These are phyloP conservation scores for Sphenostylis stenocarpa DNA, from an alignment of 306 rosid species.

Conservation along the genomic window DNA sequence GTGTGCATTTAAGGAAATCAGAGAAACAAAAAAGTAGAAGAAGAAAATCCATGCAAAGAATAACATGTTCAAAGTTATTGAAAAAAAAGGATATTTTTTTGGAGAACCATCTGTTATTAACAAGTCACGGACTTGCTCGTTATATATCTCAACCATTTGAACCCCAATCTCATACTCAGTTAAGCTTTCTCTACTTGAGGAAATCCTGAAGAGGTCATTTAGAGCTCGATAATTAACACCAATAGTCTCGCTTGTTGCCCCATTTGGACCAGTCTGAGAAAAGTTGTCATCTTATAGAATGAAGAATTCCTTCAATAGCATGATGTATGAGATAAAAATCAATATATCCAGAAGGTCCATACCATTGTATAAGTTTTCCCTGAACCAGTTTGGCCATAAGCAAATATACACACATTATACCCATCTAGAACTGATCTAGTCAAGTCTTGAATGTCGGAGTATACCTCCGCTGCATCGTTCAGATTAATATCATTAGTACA, in stretches of 20 bases:
- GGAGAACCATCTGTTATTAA: conserved; percentile 29
- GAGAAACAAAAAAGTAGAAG: not conserved
- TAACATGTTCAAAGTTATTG: not conserved
- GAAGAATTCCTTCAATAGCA: conserved; percentile 23
- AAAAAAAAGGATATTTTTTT: conserved; percentile 51
- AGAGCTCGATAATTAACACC: conserved; percentile 58
- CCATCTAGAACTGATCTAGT: conserved; percentile 66
- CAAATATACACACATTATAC: conserved; percentile 65
- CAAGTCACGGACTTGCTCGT: conserved; percentile 60
- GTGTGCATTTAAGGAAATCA: conserved; percentile 65
- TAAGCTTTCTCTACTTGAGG: conserved; percentile 30
- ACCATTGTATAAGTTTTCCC: conserved; percentile 82
- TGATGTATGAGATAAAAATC: conserved; percentile 10
- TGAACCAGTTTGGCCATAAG: conserved; percentile 74
- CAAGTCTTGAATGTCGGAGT: conserved; percentile 53
- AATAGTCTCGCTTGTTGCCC: conserved; percentile 44
- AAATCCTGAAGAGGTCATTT: conserved; percentile 48
- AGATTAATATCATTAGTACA: not conserved
- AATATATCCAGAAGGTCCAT: conserved; percentile 27
- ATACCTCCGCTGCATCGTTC: conserved; percentile 53
- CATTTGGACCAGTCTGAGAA: conserved; percentile 56
- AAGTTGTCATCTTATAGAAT: conserved; percentile 24
- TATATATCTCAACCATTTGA: conserved; percentile 57
- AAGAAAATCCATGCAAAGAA: conserved; percentile 18
- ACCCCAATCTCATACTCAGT: conserved; percentile 42